A percentile compares a stretch with the other conserved stretches of the same genome.
Conservation (phyloP, 139 green algal genomes). For the Edaphochlamys debaryana region DNA sequence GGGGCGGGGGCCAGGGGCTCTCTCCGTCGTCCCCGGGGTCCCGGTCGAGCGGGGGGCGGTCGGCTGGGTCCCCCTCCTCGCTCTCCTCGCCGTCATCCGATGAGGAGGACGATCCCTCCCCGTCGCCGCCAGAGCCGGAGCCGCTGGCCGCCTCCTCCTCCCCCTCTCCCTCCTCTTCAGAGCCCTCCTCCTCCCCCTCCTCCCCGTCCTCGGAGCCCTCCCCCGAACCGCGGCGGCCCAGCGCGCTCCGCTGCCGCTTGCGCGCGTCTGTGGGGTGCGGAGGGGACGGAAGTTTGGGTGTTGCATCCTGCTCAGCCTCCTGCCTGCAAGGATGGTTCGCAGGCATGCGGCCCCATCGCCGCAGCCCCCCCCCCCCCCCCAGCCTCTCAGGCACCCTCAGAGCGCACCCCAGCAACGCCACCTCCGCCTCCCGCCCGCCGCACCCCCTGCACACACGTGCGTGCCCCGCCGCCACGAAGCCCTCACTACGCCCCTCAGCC, state of each 20-base stretch:
- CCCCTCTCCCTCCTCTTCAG: constrained; percentile 35
- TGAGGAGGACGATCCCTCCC: no score
- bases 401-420: no score
- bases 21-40: constrained; percentile 3
- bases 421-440: background rate
- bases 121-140: constrained; percentile 25
- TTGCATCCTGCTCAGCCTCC: no score
- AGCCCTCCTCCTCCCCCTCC: constrained; percentile 13
- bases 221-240: background rate
- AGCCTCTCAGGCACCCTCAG: no score
- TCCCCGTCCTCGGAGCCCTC: constrained; percentile 6
- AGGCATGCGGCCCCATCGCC: no score
- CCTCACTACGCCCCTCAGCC: background rate
- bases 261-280: constrained; percentile 19
- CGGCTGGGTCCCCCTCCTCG: constrained; percentile 31
- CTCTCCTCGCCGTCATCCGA: constrained; percentile 39
- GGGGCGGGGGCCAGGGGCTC: background rate
- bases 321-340: no score
- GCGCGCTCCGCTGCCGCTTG: constrained; percentile 14
- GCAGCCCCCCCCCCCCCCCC: no score
- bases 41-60: background rate
- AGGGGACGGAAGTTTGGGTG: no score
- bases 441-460: no score
- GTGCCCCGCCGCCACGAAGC: constrained; percentile 46
- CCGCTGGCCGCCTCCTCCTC: constrained; percentile 31